These are phyloP conservation scores for Gelatoporia subvermispora DNA, from an alignment of 768 basidiomycete species.

Conservation along the genomic window DNA sequence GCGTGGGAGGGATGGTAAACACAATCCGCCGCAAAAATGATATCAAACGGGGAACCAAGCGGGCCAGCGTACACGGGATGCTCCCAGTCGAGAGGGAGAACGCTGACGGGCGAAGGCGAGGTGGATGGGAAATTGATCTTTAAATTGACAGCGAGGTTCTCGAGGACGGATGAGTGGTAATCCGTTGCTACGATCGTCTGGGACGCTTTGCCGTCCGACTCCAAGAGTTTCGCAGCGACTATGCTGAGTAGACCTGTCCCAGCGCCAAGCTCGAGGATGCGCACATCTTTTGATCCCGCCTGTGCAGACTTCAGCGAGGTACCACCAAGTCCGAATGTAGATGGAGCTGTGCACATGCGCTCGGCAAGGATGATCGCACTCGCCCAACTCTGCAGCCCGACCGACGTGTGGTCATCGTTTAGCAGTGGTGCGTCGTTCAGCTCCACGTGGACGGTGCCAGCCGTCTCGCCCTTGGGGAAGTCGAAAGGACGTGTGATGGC, in stretches of 20 bases:
- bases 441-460: slow-evolving; percentile 38
- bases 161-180: slow-evolving; percentile 70
- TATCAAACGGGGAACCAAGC: slow-evolving; percentile 46
- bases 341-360: slow-evolving; percentile 48
- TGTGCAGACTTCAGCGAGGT: not conserved
- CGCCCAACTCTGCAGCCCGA: slow-evolving; percentile 84
- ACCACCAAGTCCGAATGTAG: slow-evolving; percentile 31
- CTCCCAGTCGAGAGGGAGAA: slow-evolving; percentile 64
- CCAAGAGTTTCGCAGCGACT: slow-evolving; percentile 42
- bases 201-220: slow-evolving; percentile 4
- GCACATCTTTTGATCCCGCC: not conserved
- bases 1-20: slow-evolving; percentile 72
- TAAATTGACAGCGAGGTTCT: slow-evolving; percentile 62
- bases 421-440: slow-evolving; percentile 68
- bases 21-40: slow-evolving; percentile 77
- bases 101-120: slow-evolving; percentile 28
- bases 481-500: slow-evolving; percentile 48
- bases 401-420: slow-evolving; percentile 66
- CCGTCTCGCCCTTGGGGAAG: slow-evolving; percentile 28
- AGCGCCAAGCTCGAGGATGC: slow-evolving; percentile 75
- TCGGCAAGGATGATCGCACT: slow-evolving; percentile 69
- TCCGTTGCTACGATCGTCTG: slow-evolving; percentile 63
- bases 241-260: slow-evolving; percentile 85
- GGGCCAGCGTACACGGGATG: slow-evolving; percentile 33
- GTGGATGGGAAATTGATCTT: slow-evolving; percentile 39